Conservation (phyloP, 345 rosid genomes). For the Syzygium jambos region DNA sequence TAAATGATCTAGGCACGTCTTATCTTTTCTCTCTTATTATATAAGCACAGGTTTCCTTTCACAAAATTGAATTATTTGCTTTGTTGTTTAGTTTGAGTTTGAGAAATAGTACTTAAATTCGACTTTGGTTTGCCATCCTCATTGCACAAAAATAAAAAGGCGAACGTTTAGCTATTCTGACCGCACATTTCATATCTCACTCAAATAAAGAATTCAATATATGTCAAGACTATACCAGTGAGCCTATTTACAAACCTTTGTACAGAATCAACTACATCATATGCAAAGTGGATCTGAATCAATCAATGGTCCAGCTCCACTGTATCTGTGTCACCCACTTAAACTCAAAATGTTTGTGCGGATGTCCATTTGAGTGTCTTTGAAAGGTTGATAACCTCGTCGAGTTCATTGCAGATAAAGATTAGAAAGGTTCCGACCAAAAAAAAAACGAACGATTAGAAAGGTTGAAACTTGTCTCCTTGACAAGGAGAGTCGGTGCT, state of each 20-base stretch:
- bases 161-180: not conserved
- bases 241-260: not conserved
- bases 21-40: not conserved
- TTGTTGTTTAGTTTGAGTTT: not conserved
- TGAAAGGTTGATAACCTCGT: not conserved
- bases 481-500: not conserved
- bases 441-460: not conserved
- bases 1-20: not conserved
- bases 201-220: not conserved
- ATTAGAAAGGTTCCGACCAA: not conserved
- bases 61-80: accelerated
- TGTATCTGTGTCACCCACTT: not conserved
- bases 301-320: not conserved
- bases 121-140: not conserved
- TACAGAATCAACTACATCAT: not conserved
- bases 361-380: not conserved
- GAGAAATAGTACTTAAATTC: not conserved
- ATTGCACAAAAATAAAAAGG: not conserved
- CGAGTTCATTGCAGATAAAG: not conserved
- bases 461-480: not conserved
- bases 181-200: not conserved
- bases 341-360: not conserved
- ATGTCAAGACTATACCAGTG: not conserved
- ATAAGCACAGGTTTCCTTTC: not conserved
- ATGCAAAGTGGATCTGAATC: not conserved